Conservation (phyloP, 148 eudicot species). For the Rheum nobile region DNA sequence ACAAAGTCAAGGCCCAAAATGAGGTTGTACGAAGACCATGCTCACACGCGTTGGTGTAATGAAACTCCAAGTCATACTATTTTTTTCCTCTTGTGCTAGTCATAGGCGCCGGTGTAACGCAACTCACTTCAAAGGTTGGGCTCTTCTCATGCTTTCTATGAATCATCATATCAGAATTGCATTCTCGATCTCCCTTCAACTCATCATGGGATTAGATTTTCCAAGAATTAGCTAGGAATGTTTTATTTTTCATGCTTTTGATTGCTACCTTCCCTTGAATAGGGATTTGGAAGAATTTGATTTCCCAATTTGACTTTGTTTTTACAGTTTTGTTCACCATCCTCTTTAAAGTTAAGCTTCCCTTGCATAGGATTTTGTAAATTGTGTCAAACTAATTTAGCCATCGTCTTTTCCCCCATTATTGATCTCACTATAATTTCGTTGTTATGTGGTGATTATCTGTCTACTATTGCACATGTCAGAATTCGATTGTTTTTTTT, state of each 20-base stretch:
- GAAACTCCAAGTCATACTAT: neutral
- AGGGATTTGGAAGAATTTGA: neutral
- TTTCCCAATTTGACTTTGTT: neutral
- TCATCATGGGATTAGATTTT: neutral
- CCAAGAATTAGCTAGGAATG: neutral
- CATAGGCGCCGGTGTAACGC: neutral
- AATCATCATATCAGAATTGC: neutral
- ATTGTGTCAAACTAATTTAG: too few species aligned
- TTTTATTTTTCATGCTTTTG: neutral
- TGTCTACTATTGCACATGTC: neutral
- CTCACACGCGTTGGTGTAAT: too few species aligned
- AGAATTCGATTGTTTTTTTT: neutral
- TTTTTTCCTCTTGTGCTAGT: neutral
- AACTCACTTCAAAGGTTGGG: neutral
- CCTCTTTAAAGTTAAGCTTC: too few species aligned
- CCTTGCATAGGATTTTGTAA: too few species aligned
- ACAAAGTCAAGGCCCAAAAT: too few species aligned
- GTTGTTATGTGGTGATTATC: neutral
- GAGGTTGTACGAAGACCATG: too few species aligned
- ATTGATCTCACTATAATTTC: neutral
- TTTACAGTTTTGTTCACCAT: neutral
- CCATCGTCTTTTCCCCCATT: neutral
- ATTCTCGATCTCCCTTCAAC: neutral
- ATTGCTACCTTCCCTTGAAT: neutral
- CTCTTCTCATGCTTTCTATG: neutral